These are phyloP conservation scores for Aquilaria agallochum DNA, from an alignment of 441 rosid species.

Conservation along the genomic window DNA sequence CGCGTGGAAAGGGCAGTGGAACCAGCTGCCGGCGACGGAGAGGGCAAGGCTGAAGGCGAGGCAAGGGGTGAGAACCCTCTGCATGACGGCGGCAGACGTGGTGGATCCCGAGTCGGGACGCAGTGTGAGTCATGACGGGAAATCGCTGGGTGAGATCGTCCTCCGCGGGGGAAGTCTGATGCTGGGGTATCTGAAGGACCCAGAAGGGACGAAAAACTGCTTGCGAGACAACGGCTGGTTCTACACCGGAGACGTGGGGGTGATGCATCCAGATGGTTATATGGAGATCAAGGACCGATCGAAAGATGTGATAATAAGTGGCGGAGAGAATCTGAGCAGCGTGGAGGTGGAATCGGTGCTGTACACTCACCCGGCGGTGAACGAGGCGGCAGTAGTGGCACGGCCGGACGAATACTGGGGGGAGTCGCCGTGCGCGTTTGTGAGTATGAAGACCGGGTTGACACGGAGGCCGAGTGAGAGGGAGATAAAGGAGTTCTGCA, in stretches of 20 bases:
- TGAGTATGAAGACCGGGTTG: slow-evolving; percentile 37
- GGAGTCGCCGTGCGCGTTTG: slow-evolving; percentile 80
- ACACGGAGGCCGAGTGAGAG: slow-evolving; percentile 32
- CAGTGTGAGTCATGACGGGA: slow-evolving; percentile 57
- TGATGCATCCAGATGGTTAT: slow-evolving; percentile 73
- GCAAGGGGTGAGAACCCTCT: slow-evolving; percentile 48
- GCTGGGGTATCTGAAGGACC: slow-evolving; percentile 79
- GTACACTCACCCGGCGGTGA: slow-evolving; percentile 50
- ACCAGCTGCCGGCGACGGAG: slow-evolving; percentile 50
- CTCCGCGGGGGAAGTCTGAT: slow-evolving; percentile 60
- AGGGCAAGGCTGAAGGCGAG: slow-evolving; percentile 59
- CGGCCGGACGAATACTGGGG: slow-evolving; percentile 79
- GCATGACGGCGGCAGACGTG: slow-evolving; percentile 44
- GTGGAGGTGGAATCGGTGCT: slow-evolving; percentile 70
- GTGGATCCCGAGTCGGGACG: slow-evolving; percentile 41
- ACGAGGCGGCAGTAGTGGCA: slow-evolving; percentile 84
- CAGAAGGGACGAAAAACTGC: slow-evolving; percentile 37
- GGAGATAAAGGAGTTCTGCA: slow-evolving; percentile 60
- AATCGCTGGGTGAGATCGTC: slow-evolving; percentile 54
- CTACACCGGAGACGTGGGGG: slow-evolving; percentile 74
- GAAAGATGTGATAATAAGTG: slow-evolving; percentile 78
- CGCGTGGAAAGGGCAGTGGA: slow-evolving; percentile 77
- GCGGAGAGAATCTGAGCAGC: slow-evolving; percentile 80
- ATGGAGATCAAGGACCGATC: slow-evolving; percentile 78
- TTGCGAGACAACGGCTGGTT: slow-evolving; percentile 59